phyloP scores from a whole-genome alignment of 495 filamentous ascomycete species.

The Xylaria castorea region DNA sequence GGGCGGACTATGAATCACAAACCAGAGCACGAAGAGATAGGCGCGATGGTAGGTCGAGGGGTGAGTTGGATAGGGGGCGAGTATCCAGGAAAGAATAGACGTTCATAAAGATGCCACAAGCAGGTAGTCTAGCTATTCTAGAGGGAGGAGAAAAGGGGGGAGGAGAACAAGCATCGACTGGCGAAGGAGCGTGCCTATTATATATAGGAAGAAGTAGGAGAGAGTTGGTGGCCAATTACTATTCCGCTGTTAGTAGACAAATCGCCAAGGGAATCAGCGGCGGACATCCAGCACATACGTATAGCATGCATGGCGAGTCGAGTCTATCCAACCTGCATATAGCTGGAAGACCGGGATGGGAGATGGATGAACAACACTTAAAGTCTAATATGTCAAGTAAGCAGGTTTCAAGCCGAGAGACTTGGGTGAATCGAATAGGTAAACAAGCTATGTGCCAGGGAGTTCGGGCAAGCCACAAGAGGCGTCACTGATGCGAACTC shows the following conservation, averaged over 20 bases:
- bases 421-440: not conserved
- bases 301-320: constrained; percentile 17
- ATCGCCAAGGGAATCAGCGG: not conserved
- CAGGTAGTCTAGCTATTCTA: not conserved
- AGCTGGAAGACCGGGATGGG: not conserved
- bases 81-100: not conserved
- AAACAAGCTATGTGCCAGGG: not conserved
- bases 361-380: not conserved
- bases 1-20: not conserved
- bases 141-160: not conserved
- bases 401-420: not conserved
- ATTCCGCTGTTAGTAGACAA: constrained; percentile 1
- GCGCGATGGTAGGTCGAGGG: not conserved
- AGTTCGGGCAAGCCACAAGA: constrained; percentile 9
- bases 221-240: constrained; percentile 1
- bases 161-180: not conserved
- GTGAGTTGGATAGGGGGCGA: not conserved
- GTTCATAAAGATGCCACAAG: not conserved
- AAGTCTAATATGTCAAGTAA: not conserved
- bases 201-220: constrained; percentile 3
- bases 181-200: constrained; percentile 7
- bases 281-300: not conserved
- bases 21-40: not conserved
- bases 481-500: constrained; percentile 1
- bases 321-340: not conserved